Evolutionary conservation across 78 protist genomes (phyloP), one percentile per base, ranked within the genome.

Genomic region (Emiliania huxleyi): DNA sequence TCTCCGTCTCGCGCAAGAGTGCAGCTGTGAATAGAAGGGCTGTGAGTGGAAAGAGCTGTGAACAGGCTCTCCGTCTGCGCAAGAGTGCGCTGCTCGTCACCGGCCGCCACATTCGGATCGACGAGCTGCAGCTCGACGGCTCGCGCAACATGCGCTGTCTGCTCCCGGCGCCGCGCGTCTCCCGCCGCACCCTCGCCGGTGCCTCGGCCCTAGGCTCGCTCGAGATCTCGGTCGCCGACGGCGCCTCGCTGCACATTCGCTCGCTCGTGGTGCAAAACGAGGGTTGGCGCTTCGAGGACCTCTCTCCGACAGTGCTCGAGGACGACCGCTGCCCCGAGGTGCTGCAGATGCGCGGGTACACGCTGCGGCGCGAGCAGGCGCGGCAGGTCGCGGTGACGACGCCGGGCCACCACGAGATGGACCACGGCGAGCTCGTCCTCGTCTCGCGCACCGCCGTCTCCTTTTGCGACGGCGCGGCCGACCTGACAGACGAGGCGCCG

Each of bases 61-160:
- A n/a, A n/a, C 40, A 6, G 21, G 5, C 44, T 19, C 40, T 37
- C 84, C 43, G 25, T 4, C 56, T 6, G 45, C 15, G 43, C 45
- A 48, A 71, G 56, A n/a, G 56, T 12, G 48, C 92, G 18, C 85
- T 90, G 26, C 49, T 71, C 56, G 42, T 90, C 38, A 33, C 35
- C 45, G 92, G 92, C 40, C 73, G 71, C 23, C 44, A 43, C 44
- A 15, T 43, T 29, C 5, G 29, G 37, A 25, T 69, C 33, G 45
- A 35, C 43, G 6, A n/a, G 62, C 56, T 90, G 26, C 2, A 40
- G 40, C 83, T 90, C 55, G 92, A 90, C 92, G 92, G 92, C 56
- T 85, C 92, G 69, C n/a, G n/a, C n/a, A n/a, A n/a, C n/a, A n/a
- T n/a, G n/a, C n/a, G n/a, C n/a, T n/a, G n/a, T n/a, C n/a, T n/a